A percentile compares a stretch with the other conserved stretches of the same genome.
These are phyloP conservation scores for Botrytis squamosa DNA, from an alignment of 2,329 filamentous ascomycete species.

Conservation along the genomic window DNA sequence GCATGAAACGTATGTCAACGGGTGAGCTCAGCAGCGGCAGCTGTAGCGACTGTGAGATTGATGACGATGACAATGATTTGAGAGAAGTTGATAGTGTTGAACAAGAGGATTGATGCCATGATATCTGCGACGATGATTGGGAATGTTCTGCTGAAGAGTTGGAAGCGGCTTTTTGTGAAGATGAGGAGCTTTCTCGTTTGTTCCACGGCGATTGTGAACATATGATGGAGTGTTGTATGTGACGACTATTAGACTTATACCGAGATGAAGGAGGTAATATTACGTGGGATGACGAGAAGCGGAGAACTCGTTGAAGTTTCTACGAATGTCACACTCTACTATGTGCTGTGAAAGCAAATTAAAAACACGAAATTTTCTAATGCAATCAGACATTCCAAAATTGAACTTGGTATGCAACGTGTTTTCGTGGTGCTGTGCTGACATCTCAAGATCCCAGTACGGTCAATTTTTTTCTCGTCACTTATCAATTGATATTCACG, in stretches of 20 bases:
- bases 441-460: neutral
- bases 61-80: neutral
- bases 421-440: neutral
- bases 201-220: neutral
- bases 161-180: neutral
- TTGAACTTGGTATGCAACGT: neutral
- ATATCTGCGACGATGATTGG: neutral
- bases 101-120: neutral
- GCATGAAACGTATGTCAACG: too few species aligned
- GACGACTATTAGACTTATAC: neutral
- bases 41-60: neutral
- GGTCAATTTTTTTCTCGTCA: too few species aligned
- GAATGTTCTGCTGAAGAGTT: neutral
- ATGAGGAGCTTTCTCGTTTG: neutral
- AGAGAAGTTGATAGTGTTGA: neutral
- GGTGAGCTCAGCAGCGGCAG: rapidly evolving
- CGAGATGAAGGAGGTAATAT: neutral
- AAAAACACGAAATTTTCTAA: rapidly evolving
- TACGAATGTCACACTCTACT: neutral
- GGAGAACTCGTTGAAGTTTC: neutral
- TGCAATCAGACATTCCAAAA: too few species aligned
- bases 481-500: neutral
- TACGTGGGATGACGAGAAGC: neutral
- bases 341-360: neutral
- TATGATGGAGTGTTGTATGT: neutral